These are phyloP conservation scores for Paraurostyla sp. DNA, from an alignment of 73 alveolate genomes.

Conservation along the genomic window DNA sequence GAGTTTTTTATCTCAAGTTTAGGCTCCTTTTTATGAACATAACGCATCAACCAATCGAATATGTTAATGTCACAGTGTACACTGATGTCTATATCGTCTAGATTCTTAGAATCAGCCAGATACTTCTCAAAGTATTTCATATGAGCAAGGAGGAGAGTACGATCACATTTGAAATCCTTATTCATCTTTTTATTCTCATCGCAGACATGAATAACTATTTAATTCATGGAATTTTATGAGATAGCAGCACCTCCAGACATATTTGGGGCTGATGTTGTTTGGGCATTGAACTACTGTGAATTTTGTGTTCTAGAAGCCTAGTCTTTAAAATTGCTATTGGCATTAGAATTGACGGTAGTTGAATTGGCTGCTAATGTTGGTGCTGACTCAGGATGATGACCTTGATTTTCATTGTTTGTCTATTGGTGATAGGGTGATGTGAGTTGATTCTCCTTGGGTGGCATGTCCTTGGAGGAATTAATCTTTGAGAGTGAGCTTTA, in stretches of 20 bases:
- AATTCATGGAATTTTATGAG: too few species aligned
- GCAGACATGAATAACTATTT: constrained; percentile 78
- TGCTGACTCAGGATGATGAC: not conserved
- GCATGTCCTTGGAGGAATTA: constrained; percentile 46
- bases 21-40: constrained; percentile 67
- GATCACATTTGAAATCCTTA: constrained; percentile 77
- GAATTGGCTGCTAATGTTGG: too few species aligned
- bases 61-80: constrained; percentile 86
- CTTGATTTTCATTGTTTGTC: not conserved
- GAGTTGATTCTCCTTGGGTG: not conserved
- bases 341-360: too few species aligned
- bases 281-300: not conserved
- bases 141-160: constrained; percentile 57
- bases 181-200: constrained; percentile 79
- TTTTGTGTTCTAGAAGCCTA: not conserved
- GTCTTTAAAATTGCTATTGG: not conserved
- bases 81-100: constrained; percentile 79
- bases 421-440: not conserved
- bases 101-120: constrained; percentile 59
- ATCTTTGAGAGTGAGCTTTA: constrained; percentile 14
- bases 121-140: constrained; percentile 87
- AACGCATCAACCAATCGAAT: constrained; percentile 84
- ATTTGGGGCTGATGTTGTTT: too few species aligned
- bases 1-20: constrained; percentile 70
- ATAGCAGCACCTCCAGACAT: too few species aligned